Evolutionary conservation across 352 stramenopile genomes (phyloP).

Genomic region (Pythium pectinolyticum): DNA sequence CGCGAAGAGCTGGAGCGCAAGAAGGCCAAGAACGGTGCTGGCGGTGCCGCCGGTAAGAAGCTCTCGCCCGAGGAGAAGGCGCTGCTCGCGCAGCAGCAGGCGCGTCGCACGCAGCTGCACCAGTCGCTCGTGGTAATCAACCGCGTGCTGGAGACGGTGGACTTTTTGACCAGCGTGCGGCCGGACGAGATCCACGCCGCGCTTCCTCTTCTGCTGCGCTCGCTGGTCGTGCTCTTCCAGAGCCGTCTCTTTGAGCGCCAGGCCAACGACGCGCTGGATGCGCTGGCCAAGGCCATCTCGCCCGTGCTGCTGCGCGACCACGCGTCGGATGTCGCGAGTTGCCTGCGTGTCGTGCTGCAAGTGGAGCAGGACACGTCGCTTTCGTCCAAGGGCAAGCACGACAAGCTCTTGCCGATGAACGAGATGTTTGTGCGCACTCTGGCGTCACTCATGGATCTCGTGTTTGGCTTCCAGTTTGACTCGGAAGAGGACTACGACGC

Average conservation of each 20-base stretch:
- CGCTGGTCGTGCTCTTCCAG: conserved; percentile 51
- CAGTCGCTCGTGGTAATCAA: conserved; percentile 43
- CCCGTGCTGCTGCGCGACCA: conserved; percentile 63
- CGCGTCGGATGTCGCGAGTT: conserved; percentile 62
- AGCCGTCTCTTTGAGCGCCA: conserved; percentile 56
- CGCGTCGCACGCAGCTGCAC: conserved; percentile 47
- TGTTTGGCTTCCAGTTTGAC: conserved; percentile 84
- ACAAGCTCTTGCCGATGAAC: conserved; percentile 39
- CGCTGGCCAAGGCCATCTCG: conserved; percentile 62
- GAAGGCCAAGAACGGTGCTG: conserved; percentile 41
- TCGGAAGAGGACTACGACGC: conserved; percentile 75
- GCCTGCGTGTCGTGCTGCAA: conserved; percentile 52
- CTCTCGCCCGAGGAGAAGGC: conserved; percentile 61
- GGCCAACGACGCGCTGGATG: conserved; percentile 36
- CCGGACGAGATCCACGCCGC: conserved; percentile 76
- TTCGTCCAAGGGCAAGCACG: conserved; percentile 40
- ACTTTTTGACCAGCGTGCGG: conserved; percentile 50
- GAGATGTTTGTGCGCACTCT: conserved; percentile 63
- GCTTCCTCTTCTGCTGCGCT: conserved; percentile 63
- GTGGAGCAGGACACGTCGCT: conserved; percentile 34
- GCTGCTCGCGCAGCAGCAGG: conserved; percentile 59
- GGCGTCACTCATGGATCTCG: conserved; percentile 64
- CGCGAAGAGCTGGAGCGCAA: conserved; percentile 79
- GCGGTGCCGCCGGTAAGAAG: conserved; percentile 29
- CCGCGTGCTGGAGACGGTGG: conserved; percentile 57